A percentile compares a stretch with the other conserved stretches of the same genome.
Conservation (phyloP, 352 stramenopile genomes). For the Phytophthora pini region DNA sequence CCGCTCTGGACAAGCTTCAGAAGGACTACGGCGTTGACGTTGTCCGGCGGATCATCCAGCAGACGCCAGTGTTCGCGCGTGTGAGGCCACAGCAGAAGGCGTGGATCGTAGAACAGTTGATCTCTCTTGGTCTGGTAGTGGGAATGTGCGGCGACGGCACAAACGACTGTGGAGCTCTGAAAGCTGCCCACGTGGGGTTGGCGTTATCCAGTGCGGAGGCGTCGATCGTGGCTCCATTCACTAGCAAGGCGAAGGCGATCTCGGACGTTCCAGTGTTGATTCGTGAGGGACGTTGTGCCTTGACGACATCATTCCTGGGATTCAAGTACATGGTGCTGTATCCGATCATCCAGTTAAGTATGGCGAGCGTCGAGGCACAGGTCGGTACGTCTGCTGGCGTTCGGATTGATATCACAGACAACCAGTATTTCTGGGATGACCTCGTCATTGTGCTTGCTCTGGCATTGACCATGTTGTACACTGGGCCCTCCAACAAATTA, state of each 20-base stretch:
- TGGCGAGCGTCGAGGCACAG: constrained; percentile 44
- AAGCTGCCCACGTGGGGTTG: constrained; percentile 85
- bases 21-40: constrained; percentile 33
- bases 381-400: constrained; percentile 37
- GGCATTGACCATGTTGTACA: constrained; percentile 67
- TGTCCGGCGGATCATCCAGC: constrained; percentile 40
- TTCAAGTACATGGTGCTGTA: constrained; percentile 64
- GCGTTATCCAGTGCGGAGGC: constrained; percentile 86
- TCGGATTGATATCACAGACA: constrained; percentile 55
- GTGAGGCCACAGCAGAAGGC: constrained; percentile 58
- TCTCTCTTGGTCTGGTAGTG: constrained; percentile 45
- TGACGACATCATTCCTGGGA: constrained; percentile 60
- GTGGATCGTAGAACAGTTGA: constrained; percentile 61
- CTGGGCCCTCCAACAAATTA: constrained; percentile 37
- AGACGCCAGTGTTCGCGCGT: constrained; percentile 51
- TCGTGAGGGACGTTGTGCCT: constrained; percentile 80
- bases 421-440: constrained; percentile 71
- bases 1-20: constrained; percentile 47
- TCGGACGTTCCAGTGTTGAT: constrained; percentile 76
- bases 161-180: constrained; percentile 89
- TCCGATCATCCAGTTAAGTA: constrained; percentile 61
- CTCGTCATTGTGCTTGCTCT: constrained; percentile 55
- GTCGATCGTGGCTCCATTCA: constrained; percentile 72
- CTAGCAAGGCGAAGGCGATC: constrained; percentile 79
- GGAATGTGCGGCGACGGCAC: constrained; percentile 67